Conservation (phyloP, 306 rosid species). For the Acacia acuminata region DNA sequence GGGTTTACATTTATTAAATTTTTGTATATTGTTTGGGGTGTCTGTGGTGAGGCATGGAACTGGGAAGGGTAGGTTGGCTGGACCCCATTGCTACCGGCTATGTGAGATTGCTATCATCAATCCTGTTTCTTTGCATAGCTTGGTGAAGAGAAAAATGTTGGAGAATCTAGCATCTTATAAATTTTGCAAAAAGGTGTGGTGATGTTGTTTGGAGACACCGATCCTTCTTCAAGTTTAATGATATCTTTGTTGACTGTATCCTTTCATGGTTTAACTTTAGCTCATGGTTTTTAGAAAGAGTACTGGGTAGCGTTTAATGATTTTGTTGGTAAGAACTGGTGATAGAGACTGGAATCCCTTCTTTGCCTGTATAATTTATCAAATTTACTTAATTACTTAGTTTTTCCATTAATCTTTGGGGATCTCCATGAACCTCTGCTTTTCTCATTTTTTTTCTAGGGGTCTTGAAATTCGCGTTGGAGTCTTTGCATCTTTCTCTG, state of each 20-base stretch:
- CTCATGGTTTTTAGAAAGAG: neutral
- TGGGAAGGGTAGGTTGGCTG: neutral
- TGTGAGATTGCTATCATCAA: neutral
- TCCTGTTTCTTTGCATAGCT: neutral
- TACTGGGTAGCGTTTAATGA: neutral
- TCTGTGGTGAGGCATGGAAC: neutral
- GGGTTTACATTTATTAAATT: neutral
- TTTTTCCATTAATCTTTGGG: neutral
- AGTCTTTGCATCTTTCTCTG: neutral
- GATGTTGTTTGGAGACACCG: neutral
- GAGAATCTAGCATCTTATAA: neutral
- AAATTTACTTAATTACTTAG: neutral
- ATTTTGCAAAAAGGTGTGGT: neutral
- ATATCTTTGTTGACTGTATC: neutral
- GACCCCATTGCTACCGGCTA: neutral
- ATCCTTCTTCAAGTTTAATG: neutral
- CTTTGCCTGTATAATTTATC: neutral
- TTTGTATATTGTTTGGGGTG: neutral
- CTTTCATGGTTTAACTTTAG: neutral
- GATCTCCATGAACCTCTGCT: neutral
- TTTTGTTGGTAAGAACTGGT: neutral
- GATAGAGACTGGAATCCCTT: neutral
- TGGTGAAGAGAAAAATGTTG: neutral
- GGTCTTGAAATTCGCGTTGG: constrained; percentile 39
- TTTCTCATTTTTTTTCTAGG: constrained; percentile 46